A percentile compares a stretch with the other conserved stretches of the same genome.
These are phyloP conservation scores for Cercospora nicotianae DNA, from an alignment of 2,329 filamentous ascomycete genomes.

Conservation along the genomic window DNA sequence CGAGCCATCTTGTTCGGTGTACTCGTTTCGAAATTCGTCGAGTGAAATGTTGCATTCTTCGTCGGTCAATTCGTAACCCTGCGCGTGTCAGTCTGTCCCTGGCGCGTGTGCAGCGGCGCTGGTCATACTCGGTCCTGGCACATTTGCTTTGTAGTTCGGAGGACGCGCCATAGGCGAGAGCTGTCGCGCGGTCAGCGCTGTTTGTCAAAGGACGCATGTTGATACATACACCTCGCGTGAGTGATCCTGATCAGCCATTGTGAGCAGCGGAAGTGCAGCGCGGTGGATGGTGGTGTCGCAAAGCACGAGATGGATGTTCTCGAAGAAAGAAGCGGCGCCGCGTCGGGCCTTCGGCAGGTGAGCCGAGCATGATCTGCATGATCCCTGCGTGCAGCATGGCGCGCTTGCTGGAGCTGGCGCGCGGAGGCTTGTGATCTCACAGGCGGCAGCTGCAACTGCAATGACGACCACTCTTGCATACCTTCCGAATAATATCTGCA, in stretches of 20 bases:
- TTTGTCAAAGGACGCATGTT: too few relatives aligned
- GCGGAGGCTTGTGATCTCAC: neutral
- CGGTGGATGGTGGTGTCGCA: neutral
- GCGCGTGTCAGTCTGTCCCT: constrained; percentile 24
- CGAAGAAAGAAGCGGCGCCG: constrained; percentile 6
- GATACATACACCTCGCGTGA: constrained; percentile 29
- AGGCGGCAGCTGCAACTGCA: neutral
- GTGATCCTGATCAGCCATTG: constrained; percentile 33
- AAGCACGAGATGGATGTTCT: neutral
- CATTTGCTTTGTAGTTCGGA: constrained; percentile 94
- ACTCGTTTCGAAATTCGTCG: constrained; percentile 74
- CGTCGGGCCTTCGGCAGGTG: constrained; percentile 4
- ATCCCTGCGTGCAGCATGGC: neutral
- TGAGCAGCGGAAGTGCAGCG: neutral
- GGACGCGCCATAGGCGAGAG: constrained; percentile 85
- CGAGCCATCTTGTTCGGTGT: constrained; percentile 69
- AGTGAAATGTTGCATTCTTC: constrained; percentile 85
- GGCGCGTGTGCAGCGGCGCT: neutral
- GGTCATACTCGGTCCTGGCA: constrained; percentile 73
- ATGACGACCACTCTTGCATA: neutral
- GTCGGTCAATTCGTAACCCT: constrained; percentile 93
- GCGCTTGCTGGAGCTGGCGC: constrained; percentile 1
- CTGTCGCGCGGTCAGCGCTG: constrained; percentile 19
- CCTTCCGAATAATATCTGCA: neutral
- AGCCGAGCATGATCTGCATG: neutral